Conservation (phyloP, 2,329 filamentous ascomycete species). For the Mycosphaerella arachidis region DNA sequence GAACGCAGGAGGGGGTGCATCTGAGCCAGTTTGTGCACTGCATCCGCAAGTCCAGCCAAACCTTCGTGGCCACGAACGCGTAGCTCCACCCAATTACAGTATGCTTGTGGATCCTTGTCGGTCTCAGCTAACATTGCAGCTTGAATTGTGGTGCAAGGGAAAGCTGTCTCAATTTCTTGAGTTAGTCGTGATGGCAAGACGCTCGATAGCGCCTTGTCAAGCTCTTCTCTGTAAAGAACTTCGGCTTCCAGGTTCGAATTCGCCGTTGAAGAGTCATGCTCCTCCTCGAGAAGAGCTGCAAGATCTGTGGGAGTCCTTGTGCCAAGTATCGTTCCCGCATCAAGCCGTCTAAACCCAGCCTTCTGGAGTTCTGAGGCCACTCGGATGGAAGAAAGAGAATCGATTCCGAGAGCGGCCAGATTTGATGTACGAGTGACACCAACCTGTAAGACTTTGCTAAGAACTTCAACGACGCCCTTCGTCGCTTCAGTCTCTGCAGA, state of each 20-base stretch:
- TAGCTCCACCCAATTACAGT: constrained; percentile 74
- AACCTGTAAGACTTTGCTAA: constrained; percentile 19
- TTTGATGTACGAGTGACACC: constrained; percentile 32
- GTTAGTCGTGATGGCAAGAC: not conserved
- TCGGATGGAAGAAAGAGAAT: constrained; percentile 61
- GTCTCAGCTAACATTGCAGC: constrained; percentile 77
- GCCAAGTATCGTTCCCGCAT: constrained; percentile 59
- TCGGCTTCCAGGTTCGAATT: constrained; percentile 3
- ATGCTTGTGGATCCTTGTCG: constrained; percentile 53
- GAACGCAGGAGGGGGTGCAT: constrained; percentile 67
- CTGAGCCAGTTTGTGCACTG: constrained; percentile 48
- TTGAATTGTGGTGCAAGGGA: constrained; percentile 69
- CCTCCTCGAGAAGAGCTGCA: not conserved
- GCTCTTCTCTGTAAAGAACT: constrained; percentile 4
- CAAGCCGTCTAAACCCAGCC: constrained; percentile 49
- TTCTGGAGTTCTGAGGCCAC: constrained; percentile 61
- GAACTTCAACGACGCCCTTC: constrained; percentile 13
- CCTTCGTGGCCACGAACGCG: constrained; percentile 41
- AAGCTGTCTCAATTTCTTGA: constrained; percentile 36
- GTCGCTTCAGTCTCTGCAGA: constrained; percentile 22
- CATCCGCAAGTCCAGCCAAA: constrained; percentile 26
- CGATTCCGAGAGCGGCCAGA: constrained; percentile 56
- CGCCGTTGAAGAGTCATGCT: not conserved
- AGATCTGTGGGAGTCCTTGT: constrained; percentile 43
- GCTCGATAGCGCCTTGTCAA: constrained; percentile 6